A percentile compares a stretch with the other conserved stretches of the same genome.
Evolutionary conservation across 2,329 filamentous ascomycete species (phyloP).

Genomic region (Colletotrichum noveboracense): DNA sequence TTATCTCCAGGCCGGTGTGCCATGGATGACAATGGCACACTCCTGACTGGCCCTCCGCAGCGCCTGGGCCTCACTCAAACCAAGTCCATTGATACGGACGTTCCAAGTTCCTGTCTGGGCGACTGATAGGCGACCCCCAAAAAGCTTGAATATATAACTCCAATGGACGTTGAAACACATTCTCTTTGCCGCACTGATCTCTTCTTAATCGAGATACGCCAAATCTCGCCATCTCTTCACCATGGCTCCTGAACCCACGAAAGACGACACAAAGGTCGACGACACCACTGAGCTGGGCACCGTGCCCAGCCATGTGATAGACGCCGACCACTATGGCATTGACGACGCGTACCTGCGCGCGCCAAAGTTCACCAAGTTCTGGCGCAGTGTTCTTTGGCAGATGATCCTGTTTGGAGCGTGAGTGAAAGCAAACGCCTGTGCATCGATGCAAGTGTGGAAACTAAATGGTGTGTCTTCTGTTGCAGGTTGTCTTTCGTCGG

Average conservation of each 20-base stretch:
- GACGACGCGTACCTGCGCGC: background rate
- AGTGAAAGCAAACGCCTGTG: background rate
- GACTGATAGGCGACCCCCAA: background rate
- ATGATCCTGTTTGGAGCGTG: conserved; percentile 14
- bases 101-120: background rate
- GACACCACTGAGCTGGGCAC: background rate
- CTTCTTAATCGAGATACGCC: background rate
- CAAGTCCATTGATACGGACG: background rate
- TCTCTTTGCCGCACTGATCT: background rate
- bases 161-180: background rate
- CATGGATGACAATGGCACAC: background rate
- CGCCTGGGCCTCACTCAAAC: background rate
- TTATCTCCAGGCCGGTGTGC: background rate
- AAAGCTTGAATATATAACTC: background rate
- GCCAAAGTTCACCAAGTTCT: background rate
- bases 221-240: background rate
- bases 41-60: background rate
- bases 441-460: background rate
- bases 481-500: conserved; percentile 8
- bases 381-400: conserved; percentile 2
- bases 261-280: background rate
- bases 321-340: background rate
- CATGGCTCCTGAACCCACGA: background rate
- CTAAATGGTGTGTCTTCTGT: background rate
- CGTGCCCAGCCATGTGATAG: background rate